Conservation (phyloP, 2,329 filamentous ascomycete species). For the Cladosporium sp. region DNA sequence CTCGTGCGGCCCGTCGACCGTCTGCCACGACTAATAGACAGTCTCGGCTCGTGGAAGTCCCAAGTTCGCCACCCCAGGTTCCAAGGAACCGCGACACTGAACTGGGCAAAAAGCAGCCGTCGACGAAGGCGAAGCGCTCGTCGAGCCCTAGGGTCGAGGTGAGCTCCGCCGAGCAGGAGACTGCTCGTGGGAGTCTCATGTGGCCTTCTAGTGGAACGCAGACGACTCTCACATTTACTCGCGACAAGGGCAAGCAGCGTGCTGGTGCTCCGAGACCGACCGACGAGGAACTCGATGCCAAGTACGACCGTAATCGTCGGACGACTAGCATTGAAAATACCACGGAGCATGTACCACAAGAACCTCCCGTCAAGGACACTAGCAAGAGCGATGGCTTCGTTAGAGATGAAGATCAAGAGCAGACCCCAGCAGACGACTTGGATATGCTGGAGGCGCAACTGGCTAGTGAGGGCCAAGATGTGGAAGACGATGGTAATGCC, state of each 20-base stretch:
- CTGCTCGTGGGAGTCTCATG: not conserved
- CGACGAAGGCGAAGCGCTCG: not conserved
- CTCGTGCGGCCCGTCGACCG: conserved; percentile 1
- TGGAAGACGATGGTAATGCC: too few species aligned
- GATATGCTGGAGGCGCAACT: conserved; percentile 4
- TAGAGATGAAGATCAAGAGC: not conserved
- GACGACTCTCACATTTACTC: not conserved
- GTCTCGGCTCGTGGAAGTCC: not conserved
- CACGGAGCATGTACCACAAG: not conserved
- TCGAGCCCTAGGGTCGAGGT: conserved; percentile 5
- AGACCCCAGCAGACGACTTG: conserved; percentile 5
- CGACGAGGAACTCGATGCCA: conserved; percentile 2
- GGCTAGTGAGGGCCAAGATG: not conserved
- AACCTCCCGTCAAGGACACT: not conserved
- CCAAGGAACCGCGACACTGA: too few species aligned
- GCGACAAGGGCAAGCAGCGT: conserved; percentile 5
- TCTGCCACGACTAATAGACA: not conserved
- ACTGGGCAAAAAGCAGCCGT: not conserved
- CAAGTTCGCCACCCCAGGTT: conserved; percentile 5
- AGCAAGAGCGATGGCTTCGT: not conserved
- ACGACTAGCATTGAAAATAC: not conserved
- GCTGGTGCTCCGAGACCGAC: not conserved
- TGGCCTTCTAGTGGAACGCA: conserved; percentile 1
- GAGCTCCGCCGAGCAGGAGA: not conserved
- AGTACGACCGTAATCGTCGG: not conserved